Base-by-base conservation (phyloP, 768 basidiomycete species). In the Suillus discolor region DNA sequence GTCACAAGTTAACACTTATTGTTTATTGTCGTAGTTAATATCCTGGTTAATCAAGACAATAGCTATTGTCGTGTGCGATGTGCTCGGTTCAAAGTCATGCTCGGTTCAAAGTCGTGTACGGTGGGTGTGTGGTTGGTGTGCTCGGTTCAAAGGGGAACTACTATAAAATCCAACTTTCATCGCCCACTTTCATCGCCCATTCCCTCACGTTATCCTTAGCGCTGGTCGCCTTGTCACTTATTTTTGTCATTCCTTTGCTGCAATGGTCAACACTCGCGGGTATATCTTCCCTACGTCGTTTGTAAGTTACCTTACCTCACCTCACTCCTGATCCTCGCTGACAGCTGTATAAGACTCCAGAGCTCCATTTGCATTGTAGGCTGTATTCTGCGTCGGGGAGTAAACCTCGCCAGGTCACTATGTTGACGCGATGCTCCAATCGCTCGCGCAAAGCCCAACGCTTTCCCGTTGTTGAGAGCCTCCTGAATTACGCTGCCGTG, bases 391-490 rank as follows among this genome's bases (percentile, higher is more conserved):
- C 41, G 23, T 20, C 25, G 25, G 61, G 57, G 59, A 41, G 34
- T 15, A 34, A 18, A 36, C 66, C 57, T 1, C 20, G 42, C 15
- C 66, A 64, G 49, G 59, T 55, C 3, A 61, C 25, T 4, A 51
- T 67, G 55, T 57, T 39, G 3, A 67, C 57, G 8, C 31, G 53
- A 6, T 65, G 63, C 6, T 13, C 59, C 6, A 20, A 38, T 20
- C 2, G 12, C 28, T 64, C 53, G 5, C 15, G 49, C 15, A 20
- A 3, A 1, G 59, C 36, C 0, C 20, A 42, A n/a, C n/a, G 34
- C 18, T 67, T 64, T 13, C 63, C 66, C 45, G n/a, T 67, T 34
- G 36, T 60, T 2, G 53, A 67, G 23, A 61, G 59, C 23, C 51
- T 67, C 5, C 62, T 67, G 1, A 51, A 67, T 39, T 42, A 67